Base-by-base conservation (phyloP, 345 rosid genomes). In the Populus ilicifolia region DNA sequence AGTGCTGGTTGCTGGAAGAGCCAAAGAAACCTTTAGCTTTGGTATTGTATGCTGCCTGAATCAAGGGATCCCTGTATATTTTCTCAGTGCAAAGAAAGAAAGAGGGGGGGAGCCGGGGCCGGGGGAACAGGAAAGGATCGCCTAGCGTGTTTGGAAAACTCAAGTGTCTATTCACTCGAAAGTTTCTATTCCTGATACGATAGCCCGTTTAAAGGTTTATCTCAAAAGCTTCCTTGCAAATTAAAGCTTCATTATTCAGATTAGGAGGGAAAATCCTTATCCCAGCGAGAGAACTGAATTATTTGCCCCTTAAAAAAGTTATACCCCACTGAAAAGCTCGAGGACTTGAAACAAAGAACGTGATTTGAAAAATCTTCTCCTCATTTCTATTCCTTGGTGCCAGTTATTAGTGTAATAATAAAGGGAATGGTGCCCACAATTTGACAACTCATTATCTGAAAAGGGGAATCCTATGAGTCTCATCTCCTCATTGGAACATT, bases 371-470 rank as follows among this genome's bases (percentile, higher is more conserved):
- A 85, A 78, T 61, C 70, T 6, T 74, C 77, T 46, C 56, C n/a
- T 56, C 69, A 36, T 71, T 78, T 62, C 54, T 52, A 66, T 67
- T 59, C 76, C 63, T 2, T 21, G 79, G 25, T 41, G 80, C 82
- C 77, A 59, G 75, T 80, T 62, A 75, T 62, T 64, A 75, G 74
- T 67, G 69, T 77, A 35, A 54, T 35, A 20, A 77, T 73, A 78
- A 84, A 80, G 77, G 36, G 67, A 73, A 73, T 18, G n/a, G 43
- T 46, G 17, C 74, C 72, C 82, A 75, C 77, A 71, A 77, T 33
- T 67, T 64, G 84, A 85, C 88, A 83, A 76, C 88, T 83, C 87
- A 80, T 78, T 50, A 56, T 17, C 71, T 70, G 35, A 35, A 70
- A 80, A 82, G 61, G 75, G 72, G 75, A 1, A 76, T 79, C 81